phyloP scores from a whole-genome alignment of 2,329 filamentous ascomycete species.

The Alternaria ventricosa region DNA sequence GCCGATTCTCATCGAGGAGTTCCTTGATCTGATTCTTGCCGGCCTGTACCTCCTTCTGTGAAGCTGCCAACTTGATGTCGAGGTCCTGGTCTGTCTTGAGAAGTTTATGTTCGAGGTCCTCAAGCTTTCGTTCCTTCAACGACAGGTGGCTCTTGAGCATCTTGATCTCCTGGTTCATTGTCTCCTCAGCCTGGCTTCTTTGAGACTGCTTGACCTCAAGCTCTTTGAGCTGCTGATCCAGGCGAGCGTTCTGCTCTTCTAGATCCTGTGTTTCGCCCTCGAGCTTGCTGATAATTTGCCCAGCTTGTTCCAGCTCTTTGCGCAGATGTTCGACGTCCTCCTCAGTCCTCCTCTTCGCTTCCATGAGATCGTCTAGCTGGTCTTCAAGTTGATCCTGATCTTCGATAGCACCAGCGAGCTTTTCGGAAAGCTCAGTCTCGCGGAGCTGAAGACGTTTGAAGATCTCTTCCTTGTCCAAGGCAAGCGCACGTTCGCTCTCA shows the following conservation, averaged over 20 bases:
- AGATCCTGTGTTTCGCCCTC: slow-evolving; percentile 86
- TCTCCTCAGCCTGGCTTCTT: slow-evolving; percentile 76
- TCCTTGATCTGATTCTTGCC: slow-evolving; percentile 77
- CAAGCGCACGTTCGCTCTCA: slow-evolving; percentile 93
- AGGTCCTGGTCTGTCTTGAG: slow-evolving; percentile 87
- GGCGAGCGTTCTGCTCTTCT: slow-evolving; percentile 67
- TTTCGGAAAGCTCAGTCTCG: slow-evolving; percentile 92
- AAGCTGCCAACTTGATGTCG: slow-evolving; percentile 79
- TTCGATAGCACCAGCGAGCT: slow-evolving; percentile 87
- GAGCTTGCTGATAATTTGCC: slow-evolving; percentile 80
- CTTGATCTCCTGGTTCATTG: slow-evolving; percentile 81
- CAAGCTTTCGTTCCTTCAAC: slow-evolving; percentile 86
- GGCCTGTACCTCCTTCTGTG: slow-evolving; percentile 80
- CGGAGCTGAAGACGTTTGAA: slow-evolving; percentile 93
- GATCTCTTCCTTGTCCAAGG: slow-evolving; percentile 97
- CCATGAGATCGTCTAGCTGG: slow-evolving; percentile 86
- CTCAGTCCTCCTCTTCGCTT: slow-evolving; percentile 87
- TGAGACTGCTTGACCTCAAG: slow-evolving; percentile 74
- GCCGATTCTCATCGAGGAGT: slow-evolving; percentile 78
- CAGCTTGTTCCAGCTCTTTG: slow-evolving; percentile 88
- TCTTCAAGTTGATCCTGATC: slow-evolving; percentile 95
- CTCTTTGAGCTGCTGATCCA: slow-evolving; percentile 75
- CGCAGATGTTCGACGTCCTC: slow-evolving; percentile 81
- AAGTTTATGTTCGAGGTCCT: slow-evolving; percentile 84
- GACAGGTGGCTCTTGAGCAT: slow-evolving; percentile 90